Evolutionary conservation across 495 filamentous ascomycete genomes (phyloP).

Genomic region (Tuber magnatum): DNA sequence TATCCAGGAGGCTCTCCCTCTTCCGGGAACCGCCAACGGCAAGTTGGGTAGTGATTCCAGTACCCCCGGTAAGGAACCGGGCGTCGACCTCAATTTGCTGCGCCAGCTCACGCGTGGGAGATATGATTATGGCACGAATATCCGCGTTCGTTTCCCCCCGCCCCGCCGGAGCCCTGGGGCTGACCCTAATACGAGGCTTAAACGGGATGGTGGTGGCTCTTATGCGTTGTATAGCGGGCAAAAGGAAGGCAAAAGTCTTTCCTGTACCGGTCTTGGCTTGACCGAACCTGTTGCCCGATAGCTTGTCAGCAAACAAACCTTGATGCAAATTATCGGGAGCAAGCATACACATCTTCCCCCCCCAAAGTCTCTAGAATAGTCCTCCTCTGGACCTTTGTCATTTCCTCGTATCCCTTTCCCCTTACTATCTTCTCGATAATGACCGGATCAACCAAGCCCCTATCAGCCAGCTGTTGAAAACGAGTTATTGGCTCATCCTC

Average conservation of each 20-base stretch:
- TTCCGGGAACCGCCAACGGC: constrained; percentile 89
- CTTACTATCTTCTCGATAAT: constrained; percentile 63
- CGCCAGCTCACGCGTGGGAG: constrained; percentile 88
- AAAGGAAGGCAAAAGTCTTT: constrained; percentile 76
- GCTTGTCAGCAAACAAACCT: constrained; percentile 30
- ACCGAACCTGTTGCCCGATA: constrained; percentile 57
- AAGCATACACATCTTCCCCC: constrained; percentile 72
- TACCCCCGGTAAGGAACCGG: constrained; percentile 56
- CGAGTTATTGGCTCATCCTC: constrained; percentile 47
- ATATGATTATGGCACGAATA: constrained; percentile 83
- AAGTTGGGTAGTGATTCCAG: constrained; percentile 67
- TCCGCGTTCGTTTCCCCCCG: constrained; percentile 45
- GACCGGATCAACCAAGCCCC: constrained; percentile 56
- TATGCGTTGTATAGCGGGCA: constrained; percentile 68
- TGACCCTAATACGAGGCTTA: constrained; percentile 43
- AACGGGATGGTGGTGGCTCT: constrained; percentile 43
- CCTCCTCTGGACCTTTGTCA: constrained; percentile 86
- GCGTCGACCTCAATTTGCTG: constrained; percentile 90
- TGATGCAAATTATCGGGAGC: constrained; percentile 11
- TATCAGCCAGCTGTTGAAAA: constrained; percentile 61
- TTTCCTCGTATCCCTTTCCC: constrained; percentile 68
- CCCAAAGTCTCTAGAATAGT: constrained; percentile 72
- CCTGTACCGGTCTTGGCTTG: constrained; percentile 85
- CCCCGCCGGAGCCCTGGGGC: constrained; percentile 37
- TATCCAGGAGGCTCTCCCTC: constrained; percentile 51